Conservation (phyloP, 2,329 filamentous ascomycete species). For the Trichoderma cornu-damae region DNA sequence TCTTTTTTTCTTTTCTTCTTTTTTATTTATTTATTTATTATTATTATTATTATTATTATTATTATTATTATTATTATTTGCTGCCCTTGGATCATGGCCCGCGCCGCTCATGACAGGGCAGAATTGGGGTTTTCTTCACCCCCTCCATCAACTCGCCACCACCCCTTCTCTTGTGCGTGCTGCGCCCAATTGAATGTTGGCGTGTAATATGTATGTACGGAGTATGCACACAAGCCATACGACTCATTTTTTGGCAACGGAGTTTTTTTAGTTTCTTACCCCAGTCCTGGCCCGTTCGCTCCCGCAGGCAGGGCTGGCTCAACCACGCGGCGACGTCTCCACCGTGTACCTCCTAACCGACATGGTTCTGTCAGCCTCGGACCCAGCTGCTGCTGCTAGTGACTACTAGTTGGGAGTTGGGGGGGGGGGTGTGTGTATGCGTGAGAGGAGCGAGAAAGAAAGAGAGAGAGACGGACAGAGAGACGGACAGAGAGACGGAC, state of each 20-base stretch:
- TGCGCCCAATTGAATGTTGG: conserved; percentile 19
- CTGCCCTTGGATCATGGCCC: conserved; percentile 5
- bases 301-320: conserved; percentile 19
- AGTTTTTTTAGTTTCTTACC: conserved; percentile 17
- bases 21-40: too few relatives aligned
- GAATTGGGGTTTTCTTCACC: conserved; percentile 5
- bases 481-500: too few relatives aligned
- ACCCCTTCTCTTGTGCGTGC: conserved; percentile 1
- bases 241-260: conserved; percentile 17
- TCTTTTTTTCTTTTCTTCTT: too few relatives aligned
- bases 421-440: not conserved
- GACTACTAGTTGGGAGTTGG: not conserved
- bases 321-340: conserved; percentile 19
- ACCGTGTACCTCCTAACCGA: conserved; percentile 10
- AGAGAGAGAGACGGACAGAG: too few relatives aligned
- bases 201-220: too few relatives aligned
- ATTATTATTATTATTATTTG: too few relatives aligned
- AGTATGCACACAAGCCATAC: not conserved
- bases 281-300: conserved; percentile 18
- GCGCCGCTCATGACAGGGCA: conserved; percentile 14
- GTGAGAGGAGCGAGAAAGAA: too few relatives aligned
- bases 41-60: too few relatives aligned
- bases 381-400: too few relatives aligned
- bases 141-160: conserved; percentile 6
- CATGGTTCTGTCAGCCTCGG: conserved; percentile 20